A percentile compares a stretch with the other conserved stretches of the same genome.
Evolutionary conservation across 441 rosid genomes (phyloP).

Genomic region (Brassica hybrid): DNA sequence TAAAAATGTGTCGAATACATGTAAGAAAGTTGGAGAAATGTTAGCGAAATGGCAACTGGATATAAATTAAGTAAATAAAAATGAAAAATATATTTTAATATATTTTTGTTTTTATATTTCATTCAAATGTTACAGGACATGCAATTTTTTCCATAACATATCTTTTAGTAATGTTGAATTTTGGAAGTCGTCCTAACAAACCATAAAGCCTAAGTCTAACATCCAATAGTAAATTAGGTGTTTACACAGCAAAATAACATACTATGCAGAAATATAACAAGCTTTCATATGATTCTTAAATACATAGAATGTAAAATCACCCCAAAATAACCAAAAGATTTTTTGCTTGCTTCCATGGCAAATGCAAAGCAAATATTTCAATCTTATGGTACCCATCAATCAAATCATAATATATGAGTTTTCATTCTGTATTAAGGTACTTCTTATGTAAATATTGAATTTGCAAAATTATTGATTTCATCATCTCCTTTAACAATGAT

Average conservation of each 20-base stretch:
- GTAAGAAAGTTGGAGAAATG: background rate
- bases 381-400: too few species aligned
- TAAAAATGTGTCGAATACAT: background rate
- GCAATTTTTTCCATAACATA: background rate
- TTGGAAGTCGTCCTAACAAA: background rate
- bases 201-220: background rate
- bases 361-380: too few species aligned
- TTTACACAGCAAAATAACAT: background rate
- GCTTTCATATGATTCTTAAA: background rate
- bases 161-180: background rate
- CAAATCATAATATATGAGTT: too few species aligned
- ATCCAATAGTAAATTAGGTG: background rate
- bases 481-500: too few species aligned
- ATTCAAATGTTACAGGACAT: conserved; percentile 5
- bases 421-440: too few species aligned
- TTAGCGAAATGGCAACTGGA: background rate
- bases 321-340: too few species aligned
- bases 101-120: background rate
- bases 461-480: too few species aligned
- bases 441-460: too few species aligned
- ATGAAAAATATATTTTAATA: background rate
- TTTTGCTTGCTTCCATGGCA: too few species aligned
- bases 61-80: background rate
- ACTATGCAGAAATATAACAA: background rate
- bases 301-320: background rate